Evolutionary conservation across 176 grass and related monocot genomes (phyloP), one percentile per base, ranked within the genome.

Genomic region (Phoenix dactylifera): DNA sequence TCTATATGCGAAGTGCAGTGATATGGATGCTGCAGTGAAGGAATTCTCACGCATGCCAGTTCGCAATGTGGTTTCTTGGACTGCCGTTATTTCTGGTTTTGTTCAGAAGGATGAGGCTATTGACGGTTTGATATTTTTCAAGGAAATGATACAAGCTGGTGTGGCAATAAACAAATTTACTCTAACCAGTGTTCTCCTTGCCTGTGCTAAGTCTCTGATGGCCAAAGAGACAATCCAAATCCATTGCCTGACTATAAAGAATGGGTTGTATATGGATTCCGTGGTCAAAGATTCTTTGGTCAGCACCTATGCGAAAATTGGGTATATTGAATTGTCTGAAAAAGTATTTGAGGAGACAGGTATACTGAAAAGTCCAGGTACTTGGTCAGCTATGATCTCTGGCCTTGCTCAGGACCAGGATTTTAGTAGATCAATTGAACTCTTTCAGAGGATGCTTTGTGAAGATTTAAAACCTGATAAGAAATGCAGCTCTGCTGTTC

Each of bases 21-120:
- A 76, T 28, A 90, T 82, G 87, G 71, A 67, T 14, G 60, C 78
- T 20, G 82, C 87, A 26, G 79, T 90, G 82, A 82, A 59, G 20
- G 78, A 85, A 22, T 90, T 90, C 71, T 85, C 57, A 59, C 63
- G 54, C 51, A 85, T 90, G 75, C 78, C 72, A 0, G 22, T 63
- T 54, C 60, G 71, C 64, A 90, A 90, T 60, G 87, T 90, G 64
- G 87, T 90, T 70, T 85, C 82, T 28, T 90, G 87, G 89, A 88
- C 83, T 22, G 74, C 77, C 4, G 70, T 69, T 0, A 85, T 94
- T 0, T 76, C 80, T 56, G 83, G 78, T 71, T 44, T 44, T 26
- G 84, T 87, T 55, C 84, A 82, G 72, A 18, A 59, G 69, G 75
- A 76, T 6, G 77, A 84, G 3, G 53, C 73, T 6, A 26, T 3